Conservation (phyloP, 306 rosid genomes). For the Betula pendula region DNA sequence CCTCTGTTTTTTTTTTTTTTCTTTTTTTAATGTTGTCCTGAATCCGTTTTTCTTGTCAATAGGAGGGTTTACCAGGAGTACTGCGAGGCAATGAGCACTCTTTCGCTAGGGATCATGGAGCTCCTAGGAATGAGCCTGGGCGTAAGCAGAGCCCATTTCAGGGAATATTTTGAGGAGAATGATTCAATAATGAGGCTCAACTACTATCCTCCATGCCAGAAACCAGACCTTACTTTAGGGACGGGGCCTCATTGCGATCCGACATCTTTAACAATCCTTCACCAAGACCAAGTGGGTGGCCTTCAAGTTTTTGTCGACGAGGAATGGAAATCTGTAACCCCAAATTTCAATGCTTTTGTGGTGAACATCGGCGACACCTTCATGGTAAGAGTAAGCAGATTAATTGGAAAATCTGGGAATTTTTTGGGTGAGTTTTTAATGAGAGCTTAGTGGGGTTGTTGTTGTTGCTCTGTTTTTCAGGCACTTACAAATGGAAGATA, state of each 20-base stretch:
- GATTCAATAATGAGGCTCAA: slow-evolving; percentile 90
- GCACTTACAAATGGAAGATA: slow-evolving; percentile 91
- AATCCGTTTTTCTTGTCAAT: not conserved
- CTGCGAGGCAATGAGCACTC: slow-evolving; percentile 83
- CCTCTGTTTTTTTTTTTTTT: not conserved
- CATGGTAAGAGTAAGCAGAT: slow-evolving; percentile 56
- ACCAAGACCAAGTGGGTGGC: slow-evolving; percentile 91
- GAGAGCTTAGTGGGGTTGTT: not conserved
- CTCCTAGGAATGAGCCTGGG: slow-evolving; percentile 88
- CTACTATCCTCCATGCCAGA: slow-evolving; percentile 91
- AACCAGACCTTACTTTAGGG: slow-evolving; percentile 81
- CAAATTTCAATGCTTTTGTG: slow-evolving; percentile 83
- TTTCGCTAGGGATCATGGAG: slow-evolving; percentile 91
- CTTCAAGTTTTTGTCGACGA: slow-evolving; percentile 83
- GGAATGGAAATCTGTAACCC: slow-evolving; percentile 72
- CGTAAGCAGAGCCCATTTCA: slow-evolving; percentile 52
- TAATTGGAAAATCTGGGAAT: not conserved
- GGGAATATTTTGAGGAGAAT: slow-evolving; percentile 72
- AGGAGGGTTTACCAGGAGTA: slow-evolving; percentile 73
- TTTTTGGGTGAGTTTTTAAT: not conserved
- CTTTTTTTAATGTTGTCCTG: not conserved
- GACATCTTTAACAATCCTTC: slow-evolving; percentile 89
- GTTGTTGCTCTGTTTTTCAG: slow-evolving; percentile 25
- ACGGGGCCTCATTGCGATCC: slow-evolving; percentile 99
- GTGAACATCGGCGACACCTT: slow-evolving; percentile 98